Conservation (phyloP, 139 green algal species). For the Chlorella vulgaris region DNA sequence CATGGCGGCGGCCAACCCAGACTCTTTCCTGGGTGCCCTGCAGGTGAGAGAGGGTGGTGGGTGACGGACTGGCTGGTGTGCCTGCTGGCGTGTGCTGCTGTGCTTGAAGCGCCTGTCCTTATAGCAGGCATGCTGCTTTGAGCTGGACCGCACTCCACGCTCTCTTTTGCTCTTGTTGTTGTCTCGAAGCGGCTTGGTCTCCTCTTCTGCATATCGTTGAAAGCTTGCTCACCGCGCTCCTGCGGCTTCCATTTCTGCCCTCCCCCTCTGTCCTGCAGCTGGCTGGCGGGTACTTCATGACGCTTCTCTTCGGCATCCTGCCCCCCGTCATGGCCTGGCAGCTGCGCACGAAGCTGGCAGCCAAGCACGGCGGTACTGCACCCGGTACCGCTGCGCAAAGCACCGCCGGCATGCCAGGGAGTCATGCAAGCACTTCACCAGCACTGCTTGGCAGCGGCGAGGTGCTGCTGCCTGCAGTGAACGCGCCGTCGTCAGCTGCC, state of each 20-base stretch:
- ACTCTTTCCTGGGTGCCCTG: conserved; percentile 56
- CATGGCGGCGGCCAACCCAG: conserved; percentile 51
- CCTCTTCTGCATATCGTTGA: too few relatives aligned
- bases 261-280: not conserved
- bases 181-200: too few relatives aligned
- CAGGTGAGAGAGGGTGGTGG: conserved; percentile 11
- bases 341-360: conserved; percentile 29
- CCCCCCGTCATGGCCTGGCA: conserved; percentile 71
- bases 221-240: too few relatives aligned
- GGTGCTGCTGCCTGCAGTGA: not conserved
- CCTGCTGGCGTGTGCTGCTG: too few relatives aligned
- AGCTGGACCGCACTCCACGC: not conserved
- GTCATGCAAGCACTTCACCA: not conserved
- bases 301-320: conserved; percentile 70
- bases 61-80: not conserved
- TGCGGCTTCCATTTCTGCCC: not conserved
- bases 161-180: too few relatives aligned
- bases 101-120: too few relatives aligned
- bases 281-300: conserved; percentile 60
- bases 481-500: not conserved
- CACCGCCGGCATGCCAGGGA: not conserved
- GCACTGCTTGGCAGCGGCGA: not conserved
- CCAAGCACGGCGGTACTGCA: not conserved
- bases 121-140: not conserved
- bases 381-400: not conserved